These are phyloP conservation scores for Westerdykella aurantiaca DNA, from an alignment of 2,329 filamentous ascomycete species.

Conservation along the genomic window DNA sequence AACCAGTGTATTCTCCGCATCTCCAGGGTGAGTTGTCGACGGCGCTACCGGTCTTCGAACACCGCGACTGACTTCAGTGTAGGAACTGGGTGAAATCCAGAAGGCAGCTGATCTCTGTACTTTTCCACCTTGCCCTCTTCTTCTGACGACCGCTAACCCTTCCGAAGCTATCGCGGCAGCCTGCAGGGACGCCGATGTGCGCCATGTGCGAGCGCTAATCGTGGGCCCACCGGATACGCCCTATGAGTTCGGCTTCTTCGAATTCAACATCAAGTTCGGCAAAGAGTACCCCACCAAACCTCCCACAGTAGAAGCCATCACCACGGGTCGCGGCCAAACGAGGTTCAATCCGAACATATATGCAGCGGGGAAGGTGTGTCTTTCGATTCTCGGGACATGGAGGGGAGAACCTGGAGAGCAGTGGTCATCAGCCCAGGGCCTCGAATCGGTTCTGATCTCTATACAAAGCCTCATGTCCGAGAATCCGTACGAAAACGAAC, in stretches of 20 bases:
- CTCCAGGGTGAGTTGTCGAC: conserved; percentile 58
- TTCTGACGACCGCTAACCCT: conserved; percentile 11
- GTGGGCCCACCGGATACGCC: conserved; percentile 90
- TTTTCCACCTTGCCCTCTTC: neutral
- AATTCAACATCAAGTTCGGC: conserved; percentile 75
- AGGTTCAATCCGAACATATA: conserved; percentile 99
- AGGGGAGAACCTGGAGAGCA: conserved; percentile 82
- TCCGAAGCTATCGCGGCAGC: conserved; percentile 72
- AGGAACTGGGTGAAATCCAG: conserved; percentile 85
- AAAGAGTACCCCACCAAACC: conserved; percentile 75
- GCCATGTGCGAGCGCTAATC: conserved; percentile 80
- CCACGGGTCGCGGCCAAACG: conserved; percentile 81
- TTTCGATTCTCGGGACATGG: conserved; percentile 97
- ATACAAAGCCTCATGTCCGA: conserved; percentile 94
- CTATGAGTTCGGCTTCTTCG: conserved; percentile 96
- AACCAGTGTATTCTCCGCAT: conserved; percentile 87
- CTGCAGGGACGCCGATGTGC: conserved; percentile 81
- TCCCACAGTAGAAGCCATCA: conserved; percentile 60
- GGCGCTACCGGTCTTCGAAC: too few relatives aligned
- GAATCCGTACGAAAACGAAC: conserved; percentile 95
- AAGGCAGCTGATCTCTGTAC: conserved; percentile 76
- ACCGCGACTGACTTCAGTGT: conserved; percentile 1
- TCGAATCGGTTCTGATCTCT: conserved; percentile 89
- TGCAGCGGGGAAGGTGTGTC: conserved; percentile 79
- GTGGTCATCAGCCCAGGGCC: conserved; percentile 92